phyloP scores from a whole-genome alignment of 192 early-diverging fungal genomes.

The Podila horticola region DNA sequence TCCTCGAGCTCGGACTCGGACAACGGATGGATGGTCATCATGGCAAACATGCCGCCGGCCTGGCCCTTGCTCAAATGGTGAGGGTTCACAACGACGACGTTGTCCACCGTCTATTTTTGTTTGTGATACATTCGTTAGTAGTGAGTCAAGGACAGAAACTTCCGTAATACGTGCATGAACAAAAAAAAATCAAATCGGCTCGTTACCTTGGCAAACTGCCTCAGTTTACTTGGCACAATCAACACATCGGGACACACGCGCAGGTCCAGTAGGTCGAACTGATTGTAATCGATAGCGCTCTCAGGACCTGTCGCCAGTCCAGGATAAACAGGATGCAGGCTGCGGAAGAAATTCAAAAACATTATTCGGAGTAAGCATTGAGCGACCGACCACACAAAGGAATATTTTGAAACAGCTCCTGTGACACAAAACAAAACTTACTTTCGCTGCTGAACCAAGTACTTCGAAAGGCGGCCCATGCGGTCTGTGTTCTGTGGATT shows the following conservation, averaged over 20 bases:
- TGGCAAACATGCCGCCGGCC: conserved; percentile 85
- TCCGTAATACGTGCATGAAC: not conserved
- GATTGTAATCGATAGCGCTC: conserved; percentile 43
- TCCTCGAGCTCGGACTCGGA: conserved; percentile 5
- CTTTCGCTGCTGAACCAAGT: conserved; percentile 84
- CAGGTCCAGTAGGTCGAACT: conserved; percentile 55
- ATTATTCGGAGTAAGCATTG: not conserved
- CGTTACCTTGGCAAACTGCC: conserved; percentile 71
- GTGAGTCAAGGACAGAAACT: not conserved
- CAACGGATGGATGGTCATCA: conserved; percentile 76
- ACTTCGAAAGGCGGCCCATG: conserved; percentile 74
- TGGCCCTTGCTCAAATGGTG: conserved; percentile 76
- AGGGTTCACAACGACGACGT: conserved; percentile 87
- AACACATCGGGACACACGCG: conserved; percentile 84
- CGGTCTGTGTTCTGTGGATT: conserved; percentile 60
- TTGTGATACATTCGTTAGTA: too few species aligned
- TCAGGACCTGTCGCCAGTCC: conserved; percentile 53
- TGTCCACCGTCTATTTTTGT: conserved; percentile 64
- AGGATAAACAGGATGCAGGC: conserved; percentile 90
- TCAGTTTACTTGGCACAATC: conserved; percentile 79
- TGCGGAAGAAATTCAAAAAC: conserved; percentile 17
- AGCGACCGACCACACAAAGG: not conserved
- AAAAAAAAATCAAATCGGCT: not conserved
- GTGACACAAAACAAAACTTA: conserved; percentile 18
- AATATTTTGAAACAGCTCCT: not conserved